These are phyloP conservation scores for Dothidotthia symphoricarpi DNA, from an alignment of 2,329 filamentous ascomycete genomes.

Conservation along the genomic window DNA sequence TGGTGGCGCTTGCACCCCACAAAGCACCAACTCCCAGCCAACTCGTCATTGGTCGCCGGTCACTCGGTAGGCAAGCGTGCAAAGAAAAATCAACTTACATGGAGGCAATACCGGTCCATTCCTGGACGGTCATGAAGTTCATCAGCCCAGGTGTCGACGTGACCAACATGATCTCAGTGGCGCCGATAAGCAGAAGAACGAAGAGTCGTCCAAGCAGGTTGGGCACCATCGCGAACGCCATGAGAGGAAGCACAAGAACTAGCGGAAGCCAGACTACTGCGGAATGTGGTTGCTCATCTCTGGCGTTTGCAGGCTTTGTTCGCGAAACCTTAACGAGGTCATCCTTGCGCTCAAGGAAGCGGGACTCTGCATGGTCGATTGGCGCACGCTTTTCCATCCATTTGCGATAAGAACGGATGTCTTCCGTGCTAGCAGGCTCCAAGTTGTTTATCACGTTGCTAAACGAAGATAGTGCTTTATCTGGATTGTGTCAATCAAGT, in stretches of 20 bases:
- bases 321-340: conserved; percentile 53
- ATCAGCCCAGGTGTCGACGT: conserved; percentile 36
- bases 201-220: conserved; percentile 43
- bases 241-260: conserved; percentile 42
- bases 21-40: conserved; percentile 6
- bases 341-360: conserved; percentile 56
- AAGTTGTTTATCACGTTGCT: conserved; percentile 53
- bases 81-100: conserved; percentile 39
- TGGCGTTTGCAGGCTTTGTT: conserved; percentile 16
- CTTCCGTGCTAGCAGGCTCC: conserved; percentile 49
- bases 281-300: conserved; percentile 19
- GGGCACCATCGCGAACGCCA: conserved; percentile 46
- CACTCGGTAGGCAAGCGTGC: not conserved
- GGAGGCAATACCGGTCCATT: conserved; percentile 43
- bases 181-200: conserved; percentile 41
- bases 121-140: conserved; percentile 36
- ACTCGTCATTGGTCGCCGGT: not conserved
- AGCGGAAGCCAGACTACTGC: conserved; percentile 39
- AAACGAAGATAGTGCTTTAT: conserved; percentile 59
- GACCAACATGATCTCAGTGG: conserved; percentile 36
- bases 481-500: conserved; percentile 20
- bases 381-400: conserved; percentile 58
- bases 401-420: conserved; percentile 54
- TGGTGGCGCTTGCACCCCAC: conserved; percentile 6
- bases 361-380: conserved; percentile 59